Evolutionary conservation across 108 stramenopile species (phyloP).

Genomic region (Cyclotella baltica): DNA sequence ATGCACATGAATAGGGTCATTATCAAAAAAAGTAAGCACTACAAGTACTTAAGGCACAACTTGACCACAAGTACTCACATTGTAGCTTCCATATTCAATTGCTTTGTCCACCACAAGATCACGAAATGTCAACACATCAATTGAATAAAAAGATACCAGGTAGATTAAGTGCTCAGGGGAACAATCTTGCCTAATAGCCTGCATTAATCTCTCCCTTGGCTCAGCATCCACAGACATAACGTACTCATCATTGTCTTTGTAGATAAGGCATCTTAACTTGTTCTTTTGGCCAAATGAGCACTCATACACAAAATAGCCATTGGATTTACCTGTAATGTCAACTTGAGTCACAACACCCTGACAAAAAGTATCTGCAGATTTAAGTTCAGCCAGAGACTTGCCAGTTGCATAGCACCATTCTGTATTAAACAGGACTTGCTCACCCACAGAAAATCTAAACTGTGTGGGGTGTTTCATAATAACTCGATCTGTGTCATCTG

Average conservation of each 20-base stretch:
- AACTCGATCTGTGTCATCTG: not conserved
- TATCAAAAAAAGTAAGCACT: not conserved
- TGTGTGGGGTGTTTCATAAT: not conserved
- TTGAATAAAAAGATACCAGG: slow-evolving; percentile 2
- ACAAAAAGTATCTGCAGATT: not conserved
- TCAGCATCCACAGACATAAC: not conserved
- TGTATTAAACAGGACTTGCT: not conserved
- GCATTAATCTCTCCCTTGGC: slow-evolving; percentile 5
- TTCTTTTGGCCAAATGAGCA: not conserved
- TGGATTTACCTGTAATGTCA: not conserved
- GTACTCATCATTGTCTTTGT: slow-evolving; percentile 14
- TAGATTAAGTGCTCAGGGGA: slow-evolving; percentile 1
- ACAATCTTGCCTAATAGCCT: slow-evolving; percentile 20
- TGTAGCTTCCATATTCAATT: slow-evolving; percentile 17
- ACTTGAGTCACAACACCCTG: not conserved
- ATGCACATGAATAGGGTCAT: not conserved
- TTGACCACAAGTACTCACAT: too few species aligned
- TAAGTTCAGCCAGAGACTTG: not conserved
- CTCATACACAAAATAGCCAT: not conserved
- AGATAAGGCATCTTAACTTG: not conserved
- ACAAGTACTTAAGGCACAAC: too few species aligned
- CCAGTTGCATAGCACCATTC: not conserved
- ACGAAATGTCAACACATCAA: slow-evolving; percentile 14
- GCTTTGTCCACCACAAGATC: slow-evolving; percentile 22
- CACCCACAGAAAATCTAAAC: not conserved